Evolutionary conservation across 495 filamentous ascomycete species (phyloP), one percentile per base, ranked within the genome.

Genomic region (Penicillium cosmopolitanum): DNA sequence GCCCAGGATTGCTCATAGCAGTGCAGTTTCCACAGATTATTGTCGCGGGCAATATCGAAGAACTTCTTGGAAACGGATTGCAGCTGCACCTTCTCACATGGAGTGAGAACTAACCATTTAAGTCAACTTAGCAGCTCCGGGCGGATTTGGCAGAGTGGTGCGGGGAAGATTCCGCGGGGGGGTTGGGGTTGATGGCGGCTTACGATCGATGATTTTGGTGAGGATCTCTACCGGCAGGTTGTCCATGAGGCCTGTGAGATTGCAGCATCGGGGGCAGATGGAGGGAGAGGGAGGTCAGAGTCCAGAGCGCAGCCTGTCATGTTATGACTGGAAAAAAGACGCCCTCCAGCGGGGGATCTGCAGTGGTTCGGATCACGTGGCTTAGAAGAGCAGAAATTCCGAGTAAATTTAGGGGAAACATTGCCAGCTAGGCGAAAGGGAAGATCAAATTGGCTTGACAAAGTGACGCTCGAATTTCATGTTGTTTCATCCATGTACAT

Each of bases 201-300:
- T 77, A 92, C 88, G 89, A 48, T 86, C 84, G 56, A 89, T 72
- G 60, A 93, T 90, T 67, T 91, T 87, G 62, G 90, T 80, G 47
- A 93, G 70, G 55, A 93, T 84, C 75, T 95, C 91, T 66, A 84
- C 82, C n/a, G 91, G 91, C 34, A 95, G 83, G 40, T 69, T 80
- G 55, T 87, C 79, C 83, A 88, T 87, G 72, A 61, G 64, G 67
- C 44, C 38, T 56, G 33, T 51, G 50, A 53, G 53, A 36, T 50
- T 57, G 52, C 59, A 66, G 66, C 75, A 79, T 80, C 64, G 63
- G 69, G 74, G 69, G 70, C 70, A 66, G 54, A 53, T 47, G 43
- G 35, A 51, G 28, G 35, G 28, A 33, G 42, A 53, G 51, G 42
- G 55, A 47, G 36, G 51, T 33, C 18, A 33, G 55, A 53, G 58